A percentile compares a stretch with the other conserved stretches of the same genome.
phyloP scores from a whole-genome alignment of 164 flowering plant genomes.

The Aristolochia fimbriata region DNA sequence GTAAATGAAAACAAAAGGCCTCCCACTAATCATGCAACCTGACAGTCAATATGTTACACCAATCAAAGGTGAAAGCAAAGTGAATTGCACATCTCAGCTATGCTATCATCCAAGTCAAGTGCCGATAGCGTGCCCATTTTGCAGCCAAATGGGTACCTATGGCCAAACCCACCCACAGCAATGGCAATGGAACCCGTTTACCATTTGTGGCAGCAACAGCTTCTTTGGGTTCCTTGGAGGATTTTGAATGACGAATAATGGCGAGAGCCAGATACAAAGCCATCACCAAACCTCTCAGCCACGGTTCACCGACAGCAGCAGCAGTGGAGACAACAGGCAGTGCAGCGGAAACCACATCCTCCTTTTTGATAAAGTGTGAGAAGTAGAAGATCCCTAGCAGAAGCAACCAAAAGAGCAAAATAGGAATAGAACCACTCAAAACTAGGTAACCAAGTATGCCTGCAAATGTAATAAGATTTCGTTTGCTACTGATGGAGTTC shows the following conservation, averaged over 20 bases:
- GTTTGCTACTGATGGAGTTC: slow-evolving; percentile 44
- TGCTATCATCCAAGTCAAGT: slow-evolving; percentile 88
- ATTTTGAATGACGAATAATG: slow-evolving; percentile 43
- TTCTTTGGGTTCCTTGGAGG: slow-evolving; percentile 20
- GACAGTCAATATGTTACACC: too few relatives aligned
- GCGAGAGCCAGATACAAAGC: slow-evolving; percentile 51
- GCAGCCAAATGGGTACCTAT: slow-evolving; percentile 55
- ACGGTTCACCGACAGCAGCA: slow-evolving; percentile 77
- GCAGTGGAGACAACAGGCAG: slow-evolving; percentile 74
- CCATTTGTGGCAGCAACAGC: slow-evolving; percentile 16
- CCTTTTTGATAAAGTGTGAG: slow-evolving; percentile 32
- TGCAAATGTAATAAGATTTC: slow-evolving; percentile 46
- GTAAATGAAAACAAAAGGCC: too few relatives aligned
- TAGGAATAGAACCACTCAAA: slow-evolving; percentile 46
- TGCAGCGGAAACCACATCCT: slow-evolving; percentile 58
- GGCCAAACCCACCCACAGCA: slow-evolving; percentile 54
- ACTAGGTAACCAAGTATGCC: slow-evolving; percentile 71
- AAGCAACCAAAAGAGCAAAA: slow-evolving; percentile 62
- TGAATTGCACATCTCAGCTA: slow-evolving; percentile 4
- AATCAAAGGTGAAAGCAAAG: too few relatives aligned
- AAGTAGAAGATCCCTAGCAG: slow-evolving; percentile 45
- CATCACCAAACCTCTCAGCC: slow-evolving; percentile 55
- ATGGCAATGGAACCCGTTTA: slow-evolving; percentile 47
- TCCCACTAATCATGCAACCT: too few relatives aligned
- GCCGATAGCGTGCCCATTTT: slow-evolving; percentile 79